These are phyloP conservation scores for Metschnikowia bowlesiae DNA, from an alignment of 805 yeast species.

Conservation along the genomic window DNA sequence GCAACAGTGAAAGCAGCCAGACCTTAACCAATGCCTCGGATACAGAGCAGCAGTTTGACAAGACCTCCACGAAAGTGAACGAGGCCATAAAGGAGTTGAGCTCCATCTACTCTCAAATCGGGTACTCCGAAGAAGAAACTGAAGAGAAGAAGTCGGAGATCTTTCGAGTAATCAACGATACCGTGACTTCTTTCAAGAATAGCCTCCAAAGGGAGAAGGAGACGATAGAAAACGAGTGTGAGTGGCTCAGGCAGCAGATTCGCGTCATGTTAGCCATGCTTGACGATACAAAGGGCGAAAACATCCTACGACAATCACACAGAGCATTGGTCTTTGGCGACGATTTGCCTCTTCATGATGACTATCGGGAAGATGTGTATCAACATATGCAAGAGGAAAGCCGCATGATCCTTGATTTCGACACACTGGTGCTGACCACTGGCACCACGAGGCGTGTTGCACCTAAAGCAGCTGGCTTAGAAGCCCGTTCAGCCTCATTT, in stretches of 20 bases:
- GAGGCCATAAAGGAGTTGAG: conserved; percentile 41
- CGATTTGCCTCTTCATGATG: conserved; percentile 22
- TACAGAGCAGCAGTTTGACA: conserved; percentile 23
- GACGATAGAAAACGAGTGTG: conserved; percentile 39
- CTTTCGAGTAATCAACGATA: conserved; percentile 45
- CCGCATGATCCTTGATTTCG: conserved; percentile 2
- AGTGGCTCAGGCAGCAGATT: conserved; percentile 43
- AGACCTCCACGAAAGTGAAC: conserved; percentile 32
- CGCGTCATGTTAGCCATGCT: conserved; percentile 37
- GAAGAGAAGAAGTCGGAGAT: conserved; percentile 46
- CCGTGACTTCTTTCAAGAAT: conserved; percentile 31
- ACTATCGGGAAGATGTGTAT: conserved; percentile 26
- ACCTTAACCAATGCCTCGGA: conserved; percentile 3
- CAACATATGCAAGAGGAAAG: conserved; percentile 12
- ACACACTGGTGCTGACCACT: neutral
- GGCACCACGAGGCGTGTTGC: neutral
- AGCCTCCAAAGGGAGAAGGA: conserved; percentile 27
- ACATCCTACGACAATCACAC: conserved; percentile 12
- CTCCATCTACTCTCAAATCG: conserved; percentile 47
- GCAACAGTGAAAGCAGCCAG: neutral
- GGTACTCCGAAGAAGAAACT: conserved; percentile 50
- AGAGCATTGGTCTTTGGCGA: conserved; percentile 33
- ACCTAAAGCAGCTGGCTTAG: neutral
- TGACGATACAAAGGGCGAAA: conserved; percentile 31
- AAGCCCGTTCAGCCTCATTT: neutral